Evolutionary conservation across 2,329 filamentous ascomycete genomes (phyloP), one percentile per base, ranked within the genome.

Genomic region (Cladosporium phlei): DNA sequence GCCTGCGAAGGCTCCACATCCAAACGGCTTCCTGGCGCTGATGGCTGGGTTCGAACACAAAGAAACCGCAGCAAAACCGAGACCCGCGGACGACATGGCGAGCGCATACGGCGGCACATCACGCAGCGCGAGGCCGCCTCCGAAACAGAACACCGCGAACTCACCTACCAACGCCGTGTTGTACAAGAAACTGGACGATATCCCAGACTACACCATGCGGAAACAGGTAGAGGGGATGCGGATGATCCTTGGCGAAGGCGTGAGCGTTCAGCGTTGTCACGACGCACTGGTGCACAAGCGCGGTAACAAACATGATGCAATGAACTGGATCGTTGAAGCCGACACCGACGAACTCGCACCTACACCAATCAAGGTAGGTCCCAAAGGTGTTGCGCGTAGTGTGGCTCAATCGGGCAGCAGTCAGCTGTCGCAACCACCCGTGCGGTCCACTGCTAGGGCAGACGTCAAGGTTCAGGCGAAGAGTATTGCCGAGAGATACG

Each of bases 221-320:
- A 59, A 64, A 8, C 80, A 79, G 52, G 74, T 84, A 7, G 58
- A 69, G 49, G 66, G 76, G 22, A 71, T 86, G 51, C 59, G 65
- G 46, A 65, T 57, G 1, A 67, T 83, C 29, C 67, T 76, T 46
- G 24, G 38, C 10, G 70, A 74, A 0, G 55, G 64, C 4, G 66
- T 70, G 25, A 66, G 72, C 0, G 65, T 83, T 4, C 54, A 68
- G 20, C 61, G 66, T 17, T 73, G 76, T 32, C 62, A 75, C 34
- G 65, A 77, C 47, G 75, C 76, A 4, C 62, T 86, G 20, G 44
- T 72, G 2, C 55, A 59, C 12, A 72, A 71, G 43, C 72, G 69
- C 16, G 76, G 77, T 1, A 74, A 79, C 49, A 75, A 72, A 47
- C 72, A 79, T 17, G 73, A 78, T 56, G 77, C 83, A 2, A 65